Conservation (phyloP, 208 protist species). For the Trypanosoma avium region DNA sequence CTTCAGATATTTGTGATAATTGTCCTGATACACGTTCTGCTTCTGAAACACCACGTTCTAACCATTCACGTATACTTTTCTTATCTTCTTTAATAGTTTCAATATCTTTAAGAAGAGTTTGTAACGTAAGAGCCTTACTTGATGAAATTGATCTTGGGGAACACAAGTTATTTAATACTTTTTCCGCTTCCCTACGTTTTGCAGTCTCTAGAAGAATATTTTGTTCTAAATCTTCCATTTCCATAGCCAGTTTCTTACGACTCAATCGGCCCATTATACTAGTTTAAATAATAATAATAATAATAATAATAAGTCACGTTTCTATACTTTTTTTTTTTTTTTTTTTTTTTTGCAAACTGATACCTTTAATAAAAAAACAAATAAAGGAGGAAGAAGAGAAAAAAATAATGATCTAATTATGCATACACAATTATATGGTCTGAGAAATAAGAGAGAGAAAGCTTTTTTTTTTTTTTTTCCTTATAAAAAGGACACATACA, state of each 20-base stretch:
- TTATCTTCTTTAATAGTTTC: constrained; percentile 22
- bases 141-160: background rate
- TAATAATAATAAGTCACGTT: constrained; percentile 1
- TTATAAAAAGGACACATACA: too few species aligned
- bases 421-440: background rate
- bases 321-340: too few species aligned
- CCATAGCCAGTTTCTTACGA: background rate
- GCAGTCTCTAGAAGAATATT: constrained; percentile 6
- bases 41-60: constrained; percentile 27
- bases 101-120: constrained; percentile 7
- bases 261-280: background rate
- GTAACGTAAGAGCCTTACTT: background rate
- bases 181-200: background rate
- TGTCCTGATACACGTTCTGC: constrained; percentile 22
- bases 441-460: background rate
- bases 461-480: too few species aligned
- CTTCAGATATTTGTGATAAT: constrained; percentile 10
- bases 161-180: background rate
- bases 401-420: background rate
- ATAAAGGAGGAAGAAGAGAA: background rate
- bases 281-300: constrained; percentile 1
- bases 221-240: background rate
- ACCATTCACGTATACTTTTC: constrained; percentile 13
- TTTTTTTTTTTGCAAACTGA: too few species aligned
- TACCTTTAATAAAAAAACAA: background rate